phyloP scores from a whole-genome alignment of 1,284 basidiomycete genomes.

The Hemileia vastatrix region DNA sequence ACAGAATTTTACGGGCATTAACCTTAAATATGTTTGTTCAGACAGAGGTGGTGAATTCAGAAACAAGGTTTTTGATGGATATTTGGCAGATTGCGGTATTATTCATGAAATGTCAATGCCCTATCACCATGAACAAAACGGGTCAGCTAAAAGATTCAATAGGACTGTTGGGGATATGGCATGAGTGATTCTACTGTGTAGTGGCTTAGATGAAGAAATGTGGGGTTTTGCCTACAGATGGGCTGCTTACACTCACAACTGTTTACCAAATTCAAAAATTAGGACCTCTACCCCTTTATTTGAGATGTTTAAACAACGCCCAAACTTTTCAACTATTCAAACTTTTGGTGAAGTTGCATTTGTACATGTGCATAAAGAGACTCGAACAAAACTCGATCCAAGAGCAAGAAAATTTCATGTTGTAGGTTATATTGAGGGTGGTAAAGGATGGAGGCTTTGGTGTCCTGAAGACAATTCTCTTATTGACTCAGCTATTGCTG shows the following conservation, averaged over 20 bases:
- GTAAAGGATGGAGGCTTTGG: constrained; percentile 3
- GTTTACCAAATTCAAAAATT: background rate
- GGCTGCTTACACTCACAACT: background rate
- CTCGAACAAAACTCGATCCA: background rate
- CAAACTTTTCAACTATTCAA: background rate
- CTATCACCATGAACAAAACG: constrained; percentile 11
- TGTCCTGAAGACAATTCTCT: background rate
- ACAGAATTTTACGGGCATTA: no score
- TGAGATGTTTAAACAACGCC: background rate
- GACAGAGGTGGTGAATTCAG: no score
- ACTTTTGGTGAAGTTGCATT: background rate
- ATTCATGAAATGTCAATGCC: no score
- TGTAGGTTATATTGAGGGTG: background rate
- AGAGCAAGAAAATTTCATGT: background rate
- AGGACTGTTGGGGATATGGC: background rate
- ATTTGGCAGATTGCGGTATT: no score
- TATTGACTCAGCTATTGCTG: background rate
- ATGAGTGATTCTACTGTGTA: background rate
- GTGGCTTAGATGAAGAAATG: background rate
- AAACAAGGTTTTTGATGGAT: no score
- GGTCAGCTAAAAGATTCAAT: background rate
- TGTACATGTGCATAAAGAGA: background rate
- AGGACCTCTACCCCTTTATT: background rate
- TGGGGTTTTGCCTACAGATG: background rate
- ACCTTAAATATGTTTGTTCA: no score